Evolutionary conservation across 495 filamentous ascomycete genomes (phyloP).

Genomic region (Podospora sp.): DNA sequence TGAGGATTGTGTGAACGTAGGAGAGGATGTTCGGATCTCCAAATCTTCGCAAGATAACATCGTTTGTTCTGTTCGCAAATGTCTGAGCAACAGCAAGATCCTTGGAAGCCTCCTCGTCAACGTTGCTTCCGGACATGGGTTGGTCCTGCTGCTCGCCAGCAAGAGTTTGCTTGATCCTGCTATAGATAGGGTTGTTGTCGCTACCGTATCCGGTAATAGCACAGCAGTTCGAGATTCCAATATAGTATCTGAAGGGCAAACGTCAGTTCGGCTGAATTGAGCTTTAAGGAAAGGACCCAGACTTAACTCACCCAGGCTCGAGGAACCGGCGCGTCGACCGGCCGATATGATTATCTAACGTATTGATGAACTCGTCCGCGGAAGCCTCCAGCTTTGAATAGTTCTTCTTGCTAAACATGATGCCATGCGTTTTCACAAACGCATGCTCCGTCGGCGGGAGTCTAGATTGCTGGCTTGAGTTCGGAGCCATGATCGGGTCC

Average conservation of each 20-base stretch:
- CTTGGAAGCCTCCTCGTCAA: constrained; percentile 22
- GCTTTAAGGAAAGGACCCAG: background rate
- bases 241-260: constrained; percentile 52
- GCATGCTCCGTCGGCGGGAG: constrained; percentile 41
- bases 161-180: constrained; percentile 28
- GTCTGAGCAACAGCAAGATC: constrained; percentile 34
- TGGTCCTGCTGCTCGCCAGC: constrained; percentile 23
- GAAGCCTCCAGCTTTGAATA: constrained; percentile 50
- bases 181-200: constrained; percentile 41
- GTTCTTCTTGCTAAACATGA: constrained; percentile 62
- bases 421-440: constrained; percentile 67
- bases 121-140: constrained; percentile 23
- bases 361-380: constrained; percentile 53
- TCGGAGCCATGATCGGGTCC: constrained; percentile 59
- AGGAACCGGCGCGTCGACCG: constrained; percentile 61
- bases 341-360: constrained; percentile 62
- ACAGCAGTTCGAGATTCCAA: constrained; percentile 52
- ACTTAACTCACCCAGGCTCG: constrained; percentile 56
- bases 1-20: constrained; percentile 67
- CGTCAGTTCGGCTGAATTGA: constrained; percentile 32
- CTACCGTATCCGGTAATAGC: constrained; percentile 44
- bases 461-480: constrained; percentile 25
- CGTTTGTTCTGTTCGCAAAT: constrained; percentile 38
- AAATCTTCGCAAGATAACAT: constrained; percentile 60
- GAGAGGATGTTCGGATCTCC: constrained; percentile 68